Conservation (phyloP, 2,329 filamentous ascomycete genomes). For the Beauveria sp. region DNA sequence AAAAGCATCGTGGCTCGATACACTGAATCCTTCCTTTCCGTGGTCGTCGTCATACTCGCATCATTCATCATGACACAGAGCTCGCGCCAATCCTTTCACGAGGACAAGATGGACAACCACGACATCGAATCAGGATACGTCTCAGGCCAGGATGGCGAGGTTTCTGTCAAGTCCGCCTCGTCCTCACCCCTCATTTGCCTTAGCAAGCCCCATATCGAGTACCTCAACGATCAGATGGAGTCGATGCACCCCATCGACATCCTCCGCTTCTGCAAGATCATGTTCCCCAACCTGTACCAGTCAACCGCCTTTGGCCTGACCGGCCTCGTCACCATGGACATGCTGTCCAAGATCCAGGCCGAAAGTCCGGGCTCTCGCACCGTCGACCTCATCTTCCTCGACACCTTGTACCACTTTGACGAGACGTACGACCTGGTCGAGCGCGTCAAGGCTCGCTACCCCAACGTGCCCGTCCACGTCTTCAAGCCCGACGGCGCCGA, state of each 20-base stretch:
- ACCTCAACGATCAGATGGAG: slow-evolving; percentile 84
- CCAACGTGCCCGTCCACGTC: slow-evolving; percentile 72
- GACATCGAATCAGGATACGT: slow-evolving; percentile 79
- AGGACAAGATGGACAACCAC: slow-evolving; percentile 34
- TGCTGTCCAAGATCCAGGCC: slow-evolving; percentile 67
- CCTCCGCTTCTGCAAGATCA: slow-evolving; percentile 82
- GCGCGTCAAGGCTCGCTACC: slow-evolving; percentile 67
- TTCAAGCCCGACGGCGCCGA: slow-evolving; percentile 78
- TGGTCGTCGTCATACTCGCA: slow-evolving; percentile 19
- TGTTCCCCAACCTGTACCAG: slow-evolving; percentile 84
- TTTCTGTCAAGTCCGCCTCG: slow-evolving; percentile 24
- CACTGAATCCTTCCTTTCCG: slow-evolving; percentile 14
- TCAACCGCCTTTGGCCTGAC: slow-evolving; percentile 78
- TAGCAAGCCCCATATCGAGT: slow-evolving; percentile 79
- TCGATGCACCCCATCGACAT: slow-evolving; percentile 85
- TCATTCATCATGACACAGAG: slow-evolving; percentile 30
- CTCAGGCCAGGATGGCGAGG: slow-evolving; percentile 38
- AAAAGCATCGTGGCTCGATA: slow-evolving; percentile 10
- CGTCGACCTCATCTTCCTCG: slow-evolving; percentile 69
- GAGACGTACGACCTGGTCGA: slow-evolving; percentile 71
- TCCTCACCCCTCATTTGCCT: slow-evolving; percentile 72
- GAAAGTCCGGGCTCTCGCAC: slow-evolving; percentile 52
- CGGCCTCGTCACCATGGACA: slow-evolving; percentile 75
- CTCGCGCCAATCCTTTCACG: slow-evolving; percentile 32
- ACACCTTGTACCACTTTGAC: slow-evolving; percentile 75